A percentile compares a stretch with the other conserved stretches of the same genome.
phyloP scores from a whole-genome alignment of 441 rosid genomes.

The Adansonia madagascariensis region DNA sequence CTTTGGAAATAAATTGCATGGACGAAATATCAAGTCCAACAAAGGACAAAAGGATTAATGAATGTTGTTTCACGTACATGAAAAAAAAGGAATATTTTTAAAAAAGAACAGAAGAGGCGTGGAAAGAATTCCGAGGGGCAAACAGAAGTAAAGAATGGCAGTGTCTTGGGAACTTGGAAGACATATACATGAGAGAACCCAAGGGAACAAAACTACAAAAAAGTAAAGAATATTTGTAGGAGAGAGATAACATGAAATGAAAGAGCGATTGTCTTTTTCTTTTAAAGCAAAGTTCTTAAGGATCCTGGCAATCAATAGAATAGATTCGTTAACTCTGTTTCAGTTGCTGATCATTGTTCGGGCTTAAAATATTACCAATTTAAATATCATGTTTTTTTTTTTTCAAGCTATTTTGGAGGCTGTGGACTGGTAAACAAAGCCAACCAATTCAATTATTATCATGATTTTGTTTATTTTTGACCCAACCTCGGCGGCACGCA shows the following conservation, averaged over 20 bases:
- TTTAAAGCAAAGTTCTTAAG: too few species aligned
- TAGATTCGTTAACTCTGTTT: background rate
- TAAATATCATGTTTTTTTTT: background rate
- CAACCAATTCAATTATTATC: background rate
- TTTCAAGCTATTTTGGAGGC: background rate
- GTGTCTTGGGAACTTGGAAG: conserved; percentile 4
- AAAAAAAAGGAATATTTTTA: background rate
- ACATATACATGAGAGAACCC: conserved; percentile 16
- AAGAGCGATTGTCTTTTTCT: background rate
- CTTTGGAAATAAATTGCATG: background rate
- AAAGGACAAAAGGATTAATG: background rate
- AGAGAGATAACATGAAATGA: background rate
- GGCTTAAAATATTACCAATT: background rate
- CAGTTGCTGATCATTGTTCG: background rate
- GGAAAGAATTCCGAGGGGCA: conserved; percentile 15
- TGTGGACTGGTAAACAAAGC: background rate
- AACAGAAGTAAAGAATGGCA: conserved; percentile 3
- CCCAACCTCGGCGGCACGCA: conserved; percentile 25
- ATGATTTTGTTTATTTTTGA: background rate
- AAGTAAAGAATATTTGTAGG: conserved; percentile 19
- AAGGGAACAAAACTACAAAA: background rate
- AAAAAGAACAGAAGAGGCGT: background rate
- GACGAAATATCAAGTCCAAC: background rate
- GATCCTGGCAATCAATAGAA: background rate
- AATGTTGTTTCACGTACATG: conserved; percentile 3